Percentiles rank a stretch among this genome's conserved stretches.
phyloP scores from a whole-genome alignment of 805 yeast genomes.

The Diddensiella transvaalensis region DNA sequence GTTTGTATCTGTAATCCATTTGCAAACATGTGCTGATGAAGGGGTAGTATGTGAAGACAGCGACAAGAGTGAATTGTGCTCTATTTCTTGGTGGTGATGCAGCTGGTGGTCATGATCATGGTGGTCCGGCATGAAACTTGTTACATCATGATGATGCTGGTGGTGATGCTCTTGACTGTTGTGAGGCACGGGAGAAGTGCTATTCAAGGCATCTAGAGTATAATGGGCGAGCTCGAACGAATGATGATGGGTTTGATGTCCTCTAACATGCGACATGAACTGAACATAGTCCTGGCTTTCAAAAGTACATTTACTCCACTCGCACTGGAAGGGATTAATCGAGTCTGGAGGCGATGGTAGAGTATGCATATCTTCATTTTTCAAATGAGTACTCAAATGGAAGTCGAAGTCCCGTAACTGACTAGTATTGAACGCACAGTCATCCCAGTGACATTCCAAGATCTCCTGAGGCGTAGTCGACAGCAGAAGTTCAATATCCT shows the following conservation, averaged over 20 bases:
- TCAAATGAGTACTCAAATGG: constrained; percentile 44
- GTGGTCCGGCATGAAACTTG: constrained; percentile 8
- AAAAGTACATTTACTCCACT: constrained; percentile 72
- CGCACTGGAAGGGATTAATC: constrained; percentile 46
- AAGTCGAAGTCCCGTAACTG: constrained; percentile 33
- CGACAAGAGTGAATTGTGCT: neutral
- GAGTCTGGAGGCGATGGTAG: constrained; percentile 7
- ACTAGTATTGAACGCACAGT: constrained; percentile 46
- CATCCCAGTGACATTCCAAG: constrained; percentile 61
- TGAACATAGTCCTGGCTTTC: constrained; percentile 21
- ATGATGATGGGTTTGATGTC: neutral
- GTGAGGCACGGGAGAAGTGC: too few species aligned
- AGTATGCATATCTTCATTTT: constrained; percentile 22
- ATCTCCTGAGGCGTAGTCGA: constrained; percentile 13
- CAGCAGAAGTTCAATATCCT: constrained; percentile 9
- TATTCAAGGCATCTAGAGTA: neutral
- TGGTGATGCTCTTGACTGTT: constrained; percentile 11
- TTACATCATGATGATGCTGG: constrained; percentile 3
- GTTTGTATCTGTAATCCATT: constrained; percentile 39
- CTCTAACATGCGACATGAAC: neutral
- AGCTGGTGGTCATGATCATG: constrained; percentile 1
- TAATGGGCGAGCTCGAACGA: neutral
- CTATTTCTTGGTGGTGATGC: constrained; percentile 6
- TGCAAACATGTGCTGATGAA: constrained; percentile 33
- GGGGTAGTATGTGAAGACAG: neutral